Conservation (phyloP, 2,329 filamentous ascomycete genomes). For the Drechslerella stenobrocha region DNA sequence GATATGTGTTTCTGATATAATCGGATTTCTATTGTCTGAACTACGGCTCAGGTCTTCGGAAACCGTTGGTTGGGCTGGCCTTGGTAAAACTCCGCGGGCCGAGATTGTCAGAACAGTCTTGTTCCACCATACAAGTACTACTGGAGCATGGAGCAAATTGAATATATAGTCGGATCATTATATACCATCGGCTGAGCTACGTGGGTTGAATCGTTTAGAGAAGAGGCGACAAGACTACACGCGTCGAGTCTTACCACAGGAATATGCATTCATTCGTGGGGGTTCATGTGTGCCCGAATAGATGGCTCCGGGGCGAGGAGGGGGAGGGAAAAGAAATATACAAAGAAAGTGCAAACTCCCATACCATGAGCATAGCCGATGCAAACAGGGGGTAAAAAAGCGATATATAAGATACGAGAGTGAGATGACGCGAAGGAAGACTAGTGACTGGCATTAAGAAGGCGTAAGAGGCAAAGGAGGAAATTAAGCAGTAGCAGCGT, state of each 20-base stretch:
- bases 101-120: too few relatives aligned
- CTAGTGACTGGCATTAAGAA: conserved; percentile 53
- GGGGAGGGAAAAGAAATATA: conserved; percentile 39
- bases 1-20: too few relatives aligned
- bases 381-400: conserved; percentile 17
- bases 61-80: too few relatives aligned
- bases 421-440: conserved; percentile 40
- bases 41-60: too few relatives aligned
- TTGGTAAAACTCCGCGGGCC: too few relatives aligned
- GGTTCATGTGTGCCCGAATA: conserved; percentile 37
- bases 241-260: conserved; percentile 3
- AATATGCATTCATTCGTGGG: conserved; percentile 21
- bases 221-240: conserved; percentile 1
- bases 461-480: conserved; percentile 51
- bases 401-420: conserved; percentile 36
- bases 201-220: not conserved
- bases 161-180: not conserved
- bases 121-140: too few relatives aligned
- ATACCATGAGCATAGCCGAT: conserved; percentile 43
- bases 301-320: conserved; percentile 12
- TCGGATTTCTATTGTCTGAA: too few relatives aligned
- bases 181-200: not conserved
- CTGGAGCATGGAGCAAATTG: too few relatives aligned
- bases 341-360: conserved; percentile 41
- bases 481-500: conserved; percentile 66